Percentiles rank a stretch among this genome's conserved stretches.
These are phyloP conservation scores for Digitaria exilis DNA, from an alignment of 202 grass and related monocot species.

Conservation along the genomic window DNA sequence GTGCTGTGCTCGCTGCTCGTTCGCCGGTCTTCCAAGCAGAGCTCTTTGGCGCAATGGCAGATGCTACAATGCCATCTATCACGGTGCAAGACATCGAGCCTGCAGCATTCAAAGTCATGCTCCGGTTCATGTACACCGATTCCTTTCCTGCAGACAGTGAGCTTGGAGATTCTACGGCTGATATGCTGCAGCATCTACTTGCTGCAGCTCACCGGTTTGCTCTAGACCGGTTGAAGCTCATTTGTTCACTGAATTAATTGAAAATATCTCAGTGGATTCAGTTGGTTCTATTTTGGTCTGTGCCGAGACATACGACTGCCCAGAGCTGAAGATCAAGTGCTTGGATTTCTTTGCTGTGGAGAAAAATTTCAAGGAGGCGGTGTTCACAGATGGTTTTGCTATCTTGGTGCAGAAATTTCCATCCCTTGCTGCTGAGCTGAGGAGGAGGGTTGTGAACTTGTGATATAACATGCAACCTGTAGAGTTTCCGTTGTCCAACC, in stretches of 20 bases:
- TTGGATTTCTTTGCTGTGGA: slow-evolving; percentile 32
- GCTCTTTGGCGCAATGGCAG: neutral
- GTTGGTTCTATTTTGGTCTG: slow-evolving; percentile 24
- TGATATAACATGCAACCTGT: neutral
- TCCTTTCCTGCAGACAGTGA: neutral
- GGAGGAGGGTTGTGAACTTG: too few relatives aligned
- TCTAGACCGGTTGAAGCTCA: slow-evolving; percentile 35
- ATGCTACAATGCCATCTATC: neutral
- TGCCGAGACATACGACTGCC: slow-evolving; percentile 24
- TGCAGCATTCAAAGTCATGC: neutral
- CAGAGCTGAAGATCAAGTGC: slow-evolving; percentile 35
- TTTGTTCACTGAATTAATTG: slow-evolving; percentile 38
- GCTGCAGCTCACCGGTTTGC: slow-evolving; percentile 37
- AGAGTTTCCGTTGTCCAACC: neutral
- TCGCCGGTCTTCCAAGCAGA: neutral
- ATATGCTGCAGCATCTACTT: too few relatives aligned
- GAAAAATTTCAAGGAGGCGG: slow-evolving; percentile 37
- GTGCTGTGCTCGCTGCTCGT: neutral
- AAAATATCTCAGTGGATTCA: neutral
- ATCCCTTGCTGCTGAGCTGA: neutral
- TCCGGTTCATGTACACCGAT: neutral
- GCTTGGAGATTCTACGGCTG: neutral
- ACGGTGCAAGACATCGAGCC: neutral
- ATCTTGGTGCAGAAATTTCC: slow-evolving; percentile 33
- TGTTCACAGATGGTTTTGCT: slow-evolving; percentile 32